Percentiles rank a stretch among this genome's conserved stretches.
Evolutionary conservation across 2,329 filamentous ascomycete genomes (phyloP).

Genomic region (Alternaria sp.): DNA sequence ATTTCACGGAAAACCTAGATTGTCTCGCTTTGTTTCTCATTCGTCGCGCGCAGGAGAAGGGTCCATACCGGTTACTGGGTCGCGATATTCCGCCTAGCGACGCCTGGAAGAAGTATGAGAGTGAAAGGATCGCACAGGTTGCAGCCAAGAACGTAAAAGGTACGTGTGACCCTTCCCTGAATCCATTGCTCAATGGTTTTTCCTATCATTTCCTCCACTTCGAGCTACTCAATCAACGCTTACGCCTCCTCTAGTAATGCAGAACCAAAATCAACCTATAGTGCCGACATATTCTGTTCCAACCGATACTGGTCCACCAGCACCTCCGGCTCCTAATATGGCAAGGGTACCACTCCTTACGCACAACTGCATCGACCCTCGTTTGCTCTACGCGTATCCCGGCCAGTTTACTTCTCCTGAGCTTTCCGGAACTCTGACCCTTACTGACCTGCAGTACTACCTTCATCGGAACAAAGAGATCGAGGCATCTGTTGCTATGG

Average conservation of each 20-base stretch:
- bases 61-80: conserved; percentile 19
- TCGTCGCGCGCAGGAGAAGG: conserved; percentile 22
- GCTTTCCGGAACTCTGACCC: conserved; percentile 6
- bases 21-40: conserved; percentile 19
- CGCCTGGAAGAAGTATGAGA: conserved; percentile 15
- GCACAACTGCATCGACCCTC: conserved; percentile 17
- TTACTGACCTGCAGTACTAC: conserved; percentile 17
- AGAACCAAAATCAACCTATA: neutral
- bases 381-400: conserved; percentile 18
- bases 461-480: conserved; percentile 8
- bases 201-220: neutral
- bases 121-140: neutral
- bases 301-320: neutral
- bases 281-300: neutral
- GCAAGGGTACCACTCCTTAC: neutral
- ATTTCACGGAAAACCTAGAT: conserved; percentile 16
- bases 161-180: neutral
- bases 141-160: neutral
- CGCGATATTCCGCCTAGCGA: conserved; percentile 13
- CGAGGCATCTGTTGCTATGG: neutral
- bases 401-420: conserved; percentile 13
- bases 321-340: neutral
- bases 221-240: neutral
- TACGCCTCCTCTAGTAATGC: neutral
- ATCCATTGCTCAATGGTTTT: neutral